Percentiles rank a stretch among this genome's conserved stretches.
Conservation (phyloP, 2,329 filamentous ascomycete genomes). For the Pseudocercospora pini-densiflorae region DNA sequence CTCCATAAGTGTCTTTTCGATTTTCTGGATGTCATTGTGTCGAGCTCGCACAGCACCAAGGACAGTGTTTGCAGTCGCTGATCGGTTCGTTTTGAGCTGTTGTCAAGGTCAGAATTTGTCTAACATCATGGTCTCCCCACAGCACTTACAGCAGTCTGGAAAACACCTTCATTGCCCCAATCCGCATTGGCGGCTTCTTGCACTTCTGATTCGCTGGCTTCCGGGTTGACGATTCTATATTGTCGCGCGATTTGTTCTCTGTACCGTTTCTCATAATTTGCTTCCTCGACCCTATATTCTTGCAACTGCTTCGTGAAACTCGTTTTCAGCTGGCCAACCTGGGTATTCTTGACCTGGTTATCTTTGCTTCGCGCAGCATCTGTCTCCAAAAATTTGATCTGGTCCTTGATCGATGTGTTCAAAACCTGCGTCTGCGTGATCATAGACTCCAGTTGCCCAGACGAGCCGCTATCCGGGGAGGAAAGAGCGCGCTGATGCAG, state of each 20-base stretch:
- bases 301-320: conserved; percentile 74
- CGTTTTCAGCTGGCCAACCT: conserved; percentile 70
- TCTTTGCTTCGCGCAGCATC: conserved; percentile 69
- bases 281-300: conserved; percentile 73
- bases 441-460: conserved; percentile 66
- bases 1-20: conserved; percentile 75
- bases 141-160: conserved; percentile 74
- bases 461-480: conserved; percentile 61
- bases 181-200: conserved; percentile 70
- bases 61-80: conserved; percentile 72
- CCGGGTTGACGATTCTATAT: conserved; percentile 72
- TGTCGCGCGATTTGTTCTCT: conserved; percentile 79
- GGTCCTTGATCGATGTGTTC: conserved; percentile 76
- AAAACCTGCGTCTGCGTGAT: conserved; percentile 72
- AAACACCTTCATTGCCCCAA: conserved; percentile 79
- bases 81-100: conserved; percentile 75
- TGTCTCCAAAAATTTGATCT: conserved; percentile 76
- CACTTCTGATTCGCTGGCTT: conserved; percentile 75
- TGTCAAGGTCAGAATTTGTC: conserved; percentile 5
- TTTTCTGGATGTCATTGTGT: conserved; percentile 81
- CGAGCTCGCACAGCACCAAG: conserved; percentile 80
- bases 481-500: conserved; percentile 74
- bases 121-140: conserved; percentile 1
- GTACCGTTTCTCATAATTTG: conserved; percentile 71
- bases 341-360: conserved; percentile 70